phyloP scores from a whole-genome alignment of 768 basidiomycete genomes.

The Leccinellum luteum region DNA sequence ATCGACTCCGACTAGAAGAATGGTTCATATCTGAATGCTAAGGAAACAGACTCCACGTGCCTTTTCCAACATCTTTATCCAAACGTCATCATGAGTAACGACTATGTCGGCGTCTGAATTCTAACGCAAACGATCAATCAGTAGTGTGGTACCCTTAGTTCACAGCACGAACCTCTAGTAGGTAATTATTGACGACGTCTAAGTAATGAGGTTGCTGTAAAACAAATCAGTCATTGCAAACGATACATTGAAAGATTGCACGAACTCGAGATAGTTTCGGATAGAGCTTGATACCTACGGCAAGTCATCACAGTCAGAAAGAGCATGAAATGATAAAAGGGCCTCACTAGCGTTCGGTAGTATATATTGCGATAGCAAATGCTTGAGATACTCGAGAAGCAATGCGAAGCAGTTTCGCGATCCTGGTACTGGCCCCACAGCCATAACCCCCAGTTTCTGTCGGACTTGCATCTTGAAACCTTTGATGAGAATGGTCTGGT shows the following conservation, averaged over 20 bases:
- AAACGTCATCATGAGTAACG: slow-evolving; percentile 10
- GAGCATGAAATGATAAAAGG: not conserved
- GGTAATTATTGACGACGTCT: slow-evolving; percentile 6
- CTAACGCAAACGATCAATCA: not conserved
- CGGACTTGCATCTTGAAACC: slow-evolving; percentile 9
- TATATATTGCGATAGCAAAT: not conserved
- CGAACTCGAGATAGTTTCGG: not conserved
- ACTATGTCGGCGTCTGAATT: slow-evolving; percentile 1
- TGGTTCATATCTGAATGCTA: not conserved
- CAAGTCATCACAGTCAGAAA: not conserved
- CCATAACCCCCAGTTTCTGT: not conserved
- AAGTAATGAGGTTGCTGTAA: slow-evolving; percentile 5
- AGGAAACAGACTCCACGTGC: not conserved
- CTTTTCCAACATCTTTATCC: slow-evolving; percentile 9
- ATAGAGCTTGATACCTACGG: not conserved
- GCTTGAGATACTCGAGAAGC: not conserved
- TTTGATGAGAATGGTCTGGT: slow-evolving; percentile 11
- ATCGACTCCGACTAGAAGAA: not conserved
- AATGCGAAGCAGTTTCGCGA: no score
- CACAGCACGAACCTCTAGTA: slow-evolving; percentile 1
- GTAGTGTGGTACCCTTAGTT: no score
- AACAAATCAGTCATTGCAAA: not conserved
- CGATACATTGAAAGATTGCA: not conserved
- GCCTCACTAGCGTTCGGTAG: not conserved
- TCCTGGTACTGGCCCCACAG: not conserved